Base-by-base conservation (phyloP, 1,139 yeast genomes). In the Pichia sp. region DNA sequence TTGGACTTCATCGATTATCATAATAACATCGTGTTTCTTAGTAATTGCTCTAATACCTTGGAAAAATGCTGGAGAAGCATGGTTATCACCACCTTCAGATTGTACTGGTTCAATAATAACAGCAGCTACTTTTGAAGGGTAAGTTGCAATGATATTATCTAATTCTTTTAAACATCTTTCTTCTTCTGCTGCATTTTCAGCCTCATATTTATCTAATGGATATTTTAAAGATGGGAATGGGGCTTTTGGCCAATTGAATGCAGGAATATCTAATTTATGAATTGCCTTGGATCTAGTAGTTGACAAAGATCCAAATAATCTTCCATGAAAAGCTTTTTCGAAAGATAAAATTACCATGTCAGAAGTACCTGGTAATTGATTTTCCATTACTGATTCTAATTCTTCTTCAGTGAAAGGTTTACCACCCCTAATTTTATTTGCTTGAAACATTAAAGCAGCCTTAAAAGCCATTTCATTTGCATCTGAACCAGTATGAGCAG, bases 31-130 rank as follows among this genome's bases (percentile, higher is more conserved):
- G 64, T 81, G 69, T 62, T 80, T 76, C 61, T 76, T 66, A 50
- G 90, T 82, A 55, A 84, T 63, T 52, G 76, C 80, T 62, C 90
- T 78, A 55, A 84, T 69, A 38, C 86, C 85, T 66, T 82, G 89
- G 81, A 83, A 83, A 67, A 82, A 84, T 34, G 67, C 76, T 30
- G 77, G 71, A 29, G 87, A 78, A 4, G 84, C 92, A 61, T 84
- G 94, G 70, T 83, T 82, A 66, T 84, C 94, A 61, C 94, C 94
- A 61, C 94, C 94, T 68, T 84, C 94, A 30, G 89, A 79, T 66
- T 84, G 94, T 51, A 84, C 80, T 50, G 94, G 94, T 68, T 84
- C 90, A 47, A 82, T 75, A 48, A 82, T 77, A 43, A 79, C 65
- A 30, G 87, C 90, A 38, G 89, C 89, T 50, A 82, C 71, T 48